A percentile compares a stretch with the other conserved stretches of the same genome.
Conservation (phyloP, 495 filamentous ascomycete species). For the Penicillium alfredii region DNA sequence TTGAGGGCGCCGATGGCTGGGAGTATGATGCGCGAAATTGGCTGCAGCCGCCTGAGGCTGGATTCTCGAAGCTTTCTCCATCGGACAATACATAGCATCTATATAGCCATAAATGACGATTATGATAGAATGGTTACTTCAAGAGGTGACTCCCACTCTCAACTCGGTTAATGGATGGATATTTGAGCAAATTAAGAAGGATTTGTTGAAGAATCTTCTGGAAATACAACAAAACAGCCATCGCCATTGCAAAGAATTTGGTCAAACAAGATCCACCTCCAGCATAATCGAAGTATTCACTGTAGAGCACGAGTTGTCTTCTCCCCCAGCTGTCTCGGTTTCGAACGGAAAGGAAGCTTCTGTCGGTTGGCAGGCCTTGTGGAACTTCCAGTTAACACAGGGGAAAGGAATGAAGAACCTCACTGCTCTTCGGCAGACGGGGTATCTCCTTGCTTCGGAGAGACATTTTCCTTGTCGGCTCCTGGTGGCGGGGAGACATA, state of each 20-base stretch:
- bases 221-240: too few species aligned
- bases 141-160: too few species aligned
- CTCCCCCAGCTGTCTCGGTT: background rate
- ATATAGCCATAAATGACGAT: too few species aligned
- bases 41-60: conserved; percentile 75
- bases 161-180: too few species aligned
- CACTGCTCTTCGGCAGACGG: background rate
- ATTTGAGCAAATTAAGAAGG: too few species aligned
- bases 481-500: background rate
- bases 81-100: conserved; percentile 1
- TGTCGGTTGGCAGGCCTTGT: background rate
- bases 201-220: too few species aligned
- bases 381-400: background rate
- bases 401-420: background rate
- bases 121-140: too few species aligned
- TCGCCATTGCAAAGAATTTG: background rate
- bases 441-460: background rate
- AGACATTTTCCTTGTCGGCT: background rate
- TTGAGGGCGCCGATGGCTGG: conserved; percentile 70
- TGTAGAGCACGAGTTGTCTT: background rate
- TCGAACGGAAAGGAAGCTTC: background rate
- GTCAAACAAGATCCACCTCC: background rate
- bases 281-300: background rate
- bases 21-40: conserved; percentile 85
- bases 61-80: conserved; percentile 63